phyloP scores from a whole-genome alignment of 768 basidiomycete genomes.

The Atractiella rhizophila region DNA sequence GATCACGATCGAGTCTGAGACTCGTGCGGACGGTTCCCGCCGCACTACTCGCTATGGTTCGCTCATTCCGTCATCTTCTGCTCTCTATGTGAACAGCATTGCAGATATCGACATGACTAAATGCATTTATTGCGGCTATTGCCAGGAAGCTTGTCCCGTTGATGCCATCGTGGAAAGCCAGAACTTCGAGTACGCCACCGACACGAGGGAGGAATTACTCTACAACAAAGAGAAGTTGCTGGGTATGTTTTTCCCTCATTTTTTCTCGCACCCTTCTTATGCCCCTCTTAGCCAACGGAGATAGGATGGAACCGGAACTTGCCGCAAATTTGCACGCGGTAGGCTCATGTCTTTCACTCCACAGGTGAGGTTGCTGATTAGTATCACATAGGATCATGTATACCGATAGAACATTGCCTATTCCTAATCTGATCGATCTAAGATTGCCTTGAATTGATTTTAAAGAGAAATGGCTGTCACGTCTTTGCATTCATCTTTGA shows the following conservation, averaged over 20 bases:
- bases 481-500: too few relatives aligned
- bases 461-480: too few relatives aligned
- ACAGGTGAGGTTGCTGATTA: too few relatives aligned
- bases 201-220: slow-evolving; percentile 88
- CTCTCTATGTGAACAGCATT: slow-evolving; percentile 21
- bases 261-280: background rate
- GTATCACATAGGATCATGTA: too few relatives aligned
- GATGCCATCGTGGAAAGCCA: slow-evolving; percentile 99
- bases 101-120: slow-evolving; percentile 99
- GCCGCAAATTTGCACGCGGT: slow-evolving; percentile 47
- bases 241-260: slow-evolving; percentile 20
- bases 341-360: background rate
- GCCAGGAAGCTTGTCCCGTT: slow-evolving; percentile 97
- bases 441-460: too few relatives aligned
- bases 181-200: slow-evolving; percentile 92
- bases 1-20: slow-evolving; percentile 96
- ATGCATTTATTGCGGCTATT: slow-evolving; percentile 99
- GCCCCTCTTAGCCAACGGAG: slow-evolving; percentile 36
- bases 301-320: slow-evolving; percentile 88
- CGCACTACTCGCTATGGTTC: slow-evolving; percentile 90
- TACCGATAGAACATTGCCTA: too few relatives aligned
- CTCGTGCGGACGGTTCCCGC: slow-evolving; percentile 78
- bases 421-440: too few relatives aligned
- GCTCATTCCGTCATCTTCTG: slow-evolving; percentile 15
- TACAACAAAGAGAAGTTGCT: slow-evolving; percentile 99